Conservation (phyloP, 163 green algal species). For the Scenedesmus sp. region DNA sequence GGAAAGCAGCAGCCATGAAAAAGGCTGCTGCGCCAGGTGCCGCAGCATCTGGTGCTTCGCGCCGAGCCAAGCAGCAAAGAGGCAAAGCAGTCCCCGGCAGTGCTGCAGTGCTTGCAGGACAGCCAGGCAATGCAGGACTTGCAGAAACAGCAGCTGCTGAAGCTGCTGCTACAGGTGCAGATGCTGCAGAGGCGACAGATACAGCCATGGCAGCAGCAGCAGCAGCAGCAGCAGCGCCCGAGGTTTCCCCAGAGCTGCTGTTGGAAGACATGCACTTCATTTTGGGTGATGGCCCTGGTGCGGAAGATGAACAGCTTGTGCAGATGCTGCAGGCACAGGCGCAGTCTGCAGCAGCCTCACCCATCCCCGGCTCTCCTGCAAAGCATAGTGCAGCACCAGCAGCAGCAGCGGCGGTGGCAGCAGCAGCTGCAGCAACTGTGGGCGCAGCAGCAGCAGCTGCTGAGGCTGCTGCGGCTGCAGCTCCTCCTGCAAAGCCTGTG, state of each 20-base stretch:
- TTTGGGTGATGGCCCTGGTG: background rate
- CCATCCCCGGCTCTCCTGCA: background rate
- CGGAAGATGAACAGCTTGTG: background rate
- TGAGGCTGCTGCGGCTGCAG: background rate
- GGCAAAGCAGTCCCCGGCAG: background rate
- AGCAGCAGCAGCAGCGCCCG: background rate
- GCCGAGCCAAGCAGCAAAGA: background rate
- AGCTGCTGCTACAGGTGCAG: background rate
- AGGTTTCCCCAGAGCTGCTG: background rate
- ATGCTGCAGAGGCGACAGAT: background rate
- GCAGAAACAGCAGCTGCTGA: slow-evolving; percentile 19
- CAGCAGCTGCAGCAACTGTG: background rate
- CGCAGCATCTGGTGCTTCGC: background rate
- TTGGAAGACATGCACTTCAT: slow-evolving; percentile 29
- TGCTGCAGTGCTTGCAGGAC: slow-evolving; percentile 10
- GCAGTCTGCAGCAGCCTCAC: background rate
- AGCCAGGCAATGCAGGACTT: background rate
- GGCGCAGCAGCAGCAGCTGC: background rate
- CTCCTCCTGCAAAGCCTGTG: slow-evolving; percentile 13
- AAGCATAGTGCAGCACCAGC: background rate
- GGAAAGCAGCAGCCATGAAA: background rate
- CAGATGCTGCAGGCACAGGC: slow-evolving; percentile 31
- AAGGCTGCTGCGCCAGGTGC: background rate
- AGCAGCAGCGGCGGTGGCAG: background rate
- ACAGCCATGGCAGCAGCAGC: background rate